Evolutionary conservation across 2,329 filamentous ascomycete species (phyloP), one percentile per base, ranked within the genome.

Genomic region (Neofusicoccum sp.): DNA sequence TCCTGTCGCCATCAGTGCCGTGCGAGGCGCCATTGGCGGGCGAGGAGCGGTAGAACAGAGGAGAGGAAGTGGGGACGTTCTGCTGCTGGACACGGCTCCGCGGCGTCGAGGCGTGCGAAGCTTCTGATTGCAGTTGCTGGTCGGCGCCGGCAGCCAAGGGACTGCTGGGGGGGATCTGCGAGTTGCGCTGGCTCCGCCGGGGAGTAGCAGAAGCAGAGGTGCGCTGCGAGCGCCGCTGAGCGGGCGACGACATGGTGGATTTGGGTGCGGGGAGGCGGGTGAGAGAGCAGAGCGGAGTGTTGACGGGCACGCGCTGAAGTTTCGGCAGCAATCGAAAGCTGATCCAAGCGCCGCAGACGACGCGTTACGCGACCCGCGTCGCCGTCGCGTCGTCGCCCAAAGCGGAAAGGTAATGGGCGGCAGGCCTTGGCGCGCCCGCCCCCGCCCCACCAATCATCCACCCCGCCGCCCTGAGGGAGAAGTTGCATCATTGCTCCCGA

Each of bases 41-140:
- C 16, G 85, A 88, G 0, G 85, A 87, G 63, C 81, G 85, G 75
- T 87, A 96, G 75, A 90, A 90, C 65, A 96, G 81, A 41, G 93
- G 93, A 62, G 92, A 96, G 3, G 91, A 95, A 4, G 85, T 84
- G 63, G 87, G 79, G 36, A 80, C 71, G 58, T 73, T 70, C 14
- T 61, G 51, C 36, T 59, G 78, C 76, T 30, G 82, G 82, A 1
- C 82, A 84, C 59, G 54, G 74, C 70, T 64, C 74, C 71, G 58
- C 68, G 71, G 71, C 69, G 75, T 56, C 69, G 70, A 74, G 41
- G 69, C 73, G 60, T 75, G 75, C 45, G 74, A 75, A 40, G 72
- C 74, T 67, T 79, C 77, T 11, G 71, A 70, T 61, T 73, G 75
- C 7, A 79, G 66, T 65, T 80, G 78, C 31, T 75, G 72, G 36